Conservation (phyloP, 2,329 filamentous ascomycete genomes). For the Zasmidium cellare region DNA sequence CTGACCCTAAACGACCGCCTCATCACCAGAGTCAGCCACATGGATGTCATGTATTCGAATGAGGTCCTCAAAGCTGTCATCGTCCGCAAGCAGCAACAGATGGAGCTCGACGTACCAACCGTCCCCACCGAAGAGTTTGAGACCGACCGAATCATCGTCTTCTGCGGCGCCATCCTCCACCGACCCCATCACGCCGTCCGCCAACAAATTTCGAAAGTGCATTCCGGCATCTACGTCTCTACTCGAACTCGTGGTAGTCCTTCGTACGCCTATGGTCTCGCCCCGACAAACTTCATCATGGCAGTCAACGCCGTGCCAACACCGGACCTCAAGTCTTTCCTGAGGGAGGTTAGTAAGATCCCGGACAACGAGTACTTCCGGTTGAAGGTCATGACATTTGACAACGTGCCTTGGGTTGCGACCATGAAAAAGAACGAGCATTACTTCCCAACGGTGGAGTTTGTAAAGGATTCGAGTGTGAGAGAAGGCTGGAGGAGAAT, state of each 20-base stretch:
- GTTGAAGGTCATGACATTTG: constrained; percentile 94
- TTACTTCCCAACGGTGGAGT: constrained; percentile 74
- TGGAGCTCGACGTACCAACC: constrained; percentile 75
- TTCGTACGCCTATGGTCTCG: constrained; percentile 85
- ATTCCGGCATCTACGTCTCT: constrained; percentile 94
- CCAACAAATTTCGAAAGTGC: constrained; percentile 94
- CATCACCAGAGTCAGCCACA: constrained; percentile 87
- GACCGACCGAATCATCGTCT: constrained; percentile 86
- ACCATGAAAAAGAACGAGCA: constrained; percentile 99
- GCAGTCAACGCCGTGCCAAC: constrained; percentile 90
- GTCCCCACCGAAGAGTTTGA: constrained; percentile 88
- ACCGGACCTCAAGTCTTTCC: constrained; percentile 76
- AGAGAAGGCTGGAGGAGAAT: constrained; percentile 59
- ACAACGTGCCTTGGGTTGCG: constrained; percentile 98
- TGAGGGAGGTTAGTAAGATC: constrained; percentile 80
- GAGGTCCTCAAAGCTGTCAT: constrained; percentile 80
- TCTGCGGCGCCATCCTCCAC: constrained; percentile 93
- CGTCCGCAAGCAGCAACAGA: constrained; percentile 79
- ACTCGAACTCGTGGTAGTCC: constrained; percentile 81
- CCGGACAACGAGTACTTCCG: constrained; percentile 98
- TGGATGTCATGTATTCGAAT: constrained; percentile 95
- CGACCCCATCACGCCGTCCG: constrained; percentile 93
- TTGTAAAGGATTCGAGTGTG: constrained; percentile 56
- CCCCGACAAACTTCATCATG: constrained; percentile 96
- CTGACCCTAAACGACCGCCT: constrained; percentile 87